phyloP scores from a whole-genome alignment of 148 eudicot species.

The Pharnaceum exiguum region DNA sequence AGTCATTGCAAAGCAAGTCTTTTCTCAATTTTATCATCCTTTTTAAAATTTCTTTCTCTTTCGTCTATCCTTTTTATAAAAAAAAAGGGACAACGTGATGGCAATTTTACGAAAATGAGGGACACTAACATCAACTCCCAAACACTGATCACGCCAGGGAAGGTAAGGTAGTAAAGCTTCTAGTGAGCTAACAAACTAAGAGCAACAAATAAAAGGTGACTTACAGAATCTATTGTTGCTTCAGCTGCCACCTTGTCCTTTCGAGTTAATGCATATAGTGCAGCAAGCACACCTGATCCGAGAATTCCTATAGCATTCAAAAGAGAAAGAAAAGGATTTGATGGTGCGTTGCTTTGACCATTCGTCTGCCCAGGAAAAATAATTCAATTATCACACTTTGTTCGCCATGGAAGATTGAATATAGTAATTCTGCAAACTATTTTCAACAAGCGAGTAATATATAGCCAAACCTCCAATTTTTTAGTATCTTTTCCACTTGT shows the following conservation, averaged over 20 bases:
- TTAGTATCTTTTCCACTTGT: conserved; percentile 30
- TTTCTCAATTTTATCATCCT: no score
- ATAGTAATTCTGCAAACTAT: neutral
- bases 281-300: conserved; percentile 70
- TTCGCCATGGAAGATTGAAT: neutral
- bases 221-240: conserved; percentile 65
- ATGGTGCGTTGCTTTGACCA: conserved; percentile 32
- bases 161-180: neutral
- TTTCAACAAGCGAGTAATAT: neutral
- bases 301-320: conserved; percentile 69
- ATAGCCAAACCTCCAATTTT: conserved; percentile 49
- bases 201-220: conserved; percentile 16
- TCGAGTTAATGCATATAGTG: conserved; percentile 58
- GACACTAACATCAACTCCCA: neutral
- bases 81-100: no score
- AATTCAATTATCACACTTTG: conserved; percentile 2
- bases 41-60: no score
- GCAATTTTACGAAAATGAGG: no score
- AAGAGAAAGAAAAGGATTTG: conserved; percentile 56
- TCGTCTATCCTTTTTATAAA: no score
- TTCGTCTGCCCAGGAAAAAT: conserved; percentile 39
- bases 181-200: neutral
- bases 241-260: conserved; percentile 61
- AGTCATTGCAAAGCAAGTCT: no score
- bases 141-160: neutral